Evolutionary conservation across 208 protist genomes (phyloP), one percentile per base, ranked within the genome.

Genomic region (Vickermania ingenoplastis): DNA sequence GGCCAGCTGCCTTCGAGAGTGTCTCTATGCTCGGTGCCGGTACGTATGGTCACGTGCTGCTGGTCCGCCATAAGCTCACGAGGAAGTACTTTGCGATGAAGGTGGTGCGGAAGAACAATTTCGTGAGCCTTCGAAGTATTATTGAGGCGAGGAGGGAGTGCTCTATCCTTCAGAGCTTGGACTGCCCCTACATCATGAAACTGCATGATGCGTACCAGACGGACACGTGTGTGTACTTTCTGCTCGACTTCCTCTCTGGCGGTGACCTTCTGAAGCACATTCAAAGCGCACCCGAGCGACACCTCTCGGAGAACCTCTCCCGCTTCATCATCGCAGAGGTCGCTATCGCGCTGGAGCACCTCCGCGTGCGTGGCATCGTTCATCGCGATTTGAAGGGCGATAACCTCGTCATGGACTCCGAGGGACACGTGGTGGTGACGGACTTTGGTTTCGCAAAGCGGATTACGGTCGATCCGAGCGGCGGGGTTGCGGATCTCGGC

Each of bases 231-330:
- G 69, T 95, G 1, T 97, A 95, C 69, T 57, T 97, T 41, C 53
- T 96, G 22, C 71, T 98, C 4, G 92, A 98, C 65, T 97, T 90
- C 62, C 71, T 96, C 1, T 77, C 93, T 2, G 95, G 95, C 4
- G 93, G 94, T 28, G 94, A 98, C 63, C 77, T 98, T n/a, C 93
- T 96, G 53, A 78, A 77, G 57, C 94, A 97, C 76, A 80, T 95
- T 3, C 72, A 95, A 57, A 52, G 53, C 48, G 69, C 77, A 21
- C 62, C 63, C n/a, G 50, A 69, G 22, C 63, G 72, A 56, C 78
- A 74, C 67, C 81, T 86, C 49, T 66, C 80, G 41, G 75, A 88
- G 52, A 28, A 60, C 4, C 65, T 71, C 1, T 79, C 84, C 0
- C 82, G 80, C 49, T 96, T 97, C 65, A 97, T 94, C 67, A 75